phyloP scores from a whole-genome alignment of 495 filamentous ascomycete species.

The Lophiotrema nucula region DNA sequence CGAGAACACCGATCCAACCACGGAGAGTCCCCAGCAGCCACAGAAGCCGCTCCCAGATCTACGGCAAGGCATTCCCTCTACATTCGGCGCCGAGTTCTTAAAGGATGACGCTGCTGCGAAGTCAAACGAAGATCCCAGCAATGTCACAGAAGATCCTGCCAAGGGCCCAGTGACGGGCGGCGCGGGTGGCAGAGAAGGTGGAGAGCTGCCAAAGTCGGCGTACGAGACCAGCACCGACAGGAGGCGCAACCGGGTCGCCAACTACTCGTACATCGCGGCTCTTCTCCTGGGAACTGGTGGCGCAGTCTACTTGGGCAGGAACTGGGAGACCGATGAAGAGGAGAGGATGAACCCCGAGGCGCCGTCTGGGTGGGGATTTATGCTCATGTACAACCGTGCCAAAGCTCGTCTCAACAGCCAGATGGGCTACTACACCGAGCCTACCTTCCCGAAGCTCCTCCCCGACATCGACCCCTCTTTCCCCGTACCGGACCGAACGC shows the following conservation, averaged over 20 bases:
- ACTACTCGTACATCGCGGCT: constrained; percentile 59
- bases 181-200: constrained; percentile 43
- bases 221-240: constrained; percentile 90
- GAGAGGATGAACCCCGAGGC: constrained; percentile 62
- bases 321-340: constrained; percentile 79
- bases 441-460: constrained; percentile 88
- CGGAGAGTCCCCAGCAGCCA: constrained; percentile 36
- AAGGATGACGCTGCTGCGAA: constrained; percentile 4
- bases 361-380: constrained; percentile 70
- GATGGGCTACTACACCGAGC: constrained; percentile 90
- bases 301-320: constrained; percentile 72
- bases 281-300: constrained; percentile 52
- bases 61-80: constrained; percentile 88
- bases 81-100: constrained; percentile 68
- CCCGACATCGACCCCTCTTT: constrained; percentile 74
- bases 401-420: constrained; percentile 70
- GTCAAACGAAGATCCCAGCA: constrained; percentile 20
- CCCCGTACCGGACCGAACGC: constrained; percentile 66
- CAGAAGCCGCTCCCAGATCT: constrained; percentile 74
- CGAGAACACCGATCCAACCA: constrained; percentile 15
- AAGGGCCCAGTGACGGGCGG: constrained; percentile 14
- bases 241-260: constrained; percentile 67
- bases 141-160: constrained; percentile 30
- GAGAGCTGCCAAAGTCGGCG: constrained; percentile 68
- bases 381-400: constrained; percentile 73